Evolutionary conservation across 2,329 filamentous ascomycete genomes (phyloP), one percentile per base, ranked within the genome.

Genomic region (Lachnellula subtilissima): DNA sequence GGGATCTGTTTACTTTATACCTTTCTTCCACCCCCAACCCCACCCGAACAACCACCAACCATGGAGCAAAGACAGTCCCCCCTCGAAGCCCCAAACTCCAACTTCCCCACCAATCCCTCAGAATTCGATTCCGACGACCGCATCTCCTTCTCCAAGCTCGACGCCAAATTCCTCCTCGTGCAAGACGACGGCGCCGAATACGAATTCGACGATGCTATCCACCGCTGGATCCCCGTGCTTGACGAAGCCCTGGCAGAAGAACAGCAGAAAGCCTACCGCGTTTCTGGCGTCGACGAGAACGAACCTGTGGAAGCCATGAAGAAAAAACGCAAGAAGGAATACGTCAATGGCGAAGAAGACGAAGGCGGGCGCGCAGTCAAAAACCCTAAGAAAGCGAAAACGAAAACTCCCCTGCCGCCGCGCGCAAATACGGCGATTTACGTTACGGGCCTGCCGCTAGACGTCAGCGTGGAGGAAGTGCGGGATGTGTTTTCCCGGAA

Each of bases 391-490:
- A 71, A 69, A 62, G 50, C 62, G 43, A 71, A 67, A 25, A 5
- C 22, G 22, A 22, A 22, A 53, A 65, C 67, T 12, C 67, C 60
- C 61, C 72, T 64, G 7, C 70, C 70, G 37, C 67, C 60, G 56
- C 72, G 77, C 58, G 79, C 92, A 65, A 97, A 97, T 71, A 96
- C 89, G 5, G 93, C 93, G 43, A 83, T 99, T 61, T 99, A 93
- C 75, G 88, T 97, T 48, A 96, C 91, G 4, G 90, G 89, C 12
- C 81, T 99, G 4, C 95, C 94, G 0, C 73, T 78, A 40, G 90
- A 97, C 70, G 87, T 84, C 45, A 89, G 87, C 0, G 77, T 87
- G 43, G 83, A 88, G 32, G 94, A 99, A 74, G 84, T 99, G 15
- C 81, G 88, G 63, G 83, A 91, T 23, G 78, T 89, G 28, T 99